Evolutionary conservation across 352 stramenopile genomes (phyloP), one percentile per base, ranked within the genome.

Genomic region (Phytophthora agathidicida): DNA sequence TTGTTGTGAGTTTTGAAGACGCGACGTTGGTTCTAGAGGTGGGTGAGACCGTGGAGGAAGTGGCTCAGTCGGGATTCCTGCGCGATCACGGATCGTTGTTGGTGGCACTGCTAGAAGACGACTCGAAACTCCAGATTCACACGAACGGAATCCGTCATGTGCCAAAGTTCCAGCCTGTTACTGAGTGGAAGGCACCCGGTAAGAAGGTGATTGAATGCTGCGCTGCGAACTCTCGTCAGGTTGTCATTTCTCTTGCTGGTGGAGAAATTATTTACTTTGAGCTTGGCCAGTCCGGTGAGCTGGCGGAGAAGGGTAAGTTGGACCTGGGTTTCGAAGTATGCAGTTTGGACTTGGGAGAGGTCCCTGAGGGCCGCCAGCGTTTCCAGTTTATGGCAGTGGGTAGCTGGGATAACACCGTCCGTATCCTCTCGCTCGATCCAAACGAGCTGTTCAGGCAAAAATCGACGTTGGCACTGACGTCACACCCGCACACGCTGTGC

Each of bases 1-100:
- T 99, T 67, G 94, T 99, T 11, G 97, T 99, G n/a, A 99, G 92
- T 41, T 99, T 99, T 77, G 95, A 97, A 59, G 98, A 99, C 65
- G 96, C 96, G 32, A 99, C 97, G 14, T 85, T 99, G 22, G 97
- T 99, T 11, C 77, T 99, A 7, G 87, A 92, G 49, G 94, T 99
- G 33, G 97, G 96, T 13, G 97, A 99, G 28, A 98, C 88, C 2
- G 97, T 99, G 0, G 97, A 99, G 74, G 96, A 99, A 77, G 96
- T 99, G 19, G 94, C 88, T 19, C 92, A 98, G 44, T 96, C 86
- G 6, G 96, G 96, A 11, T 99, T 99, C 62, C 57, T 98, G 20
- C 92, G 88, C 11, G 96, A 98, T 49, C 87, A 96, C 31, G 92
- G 90, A 4, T 99, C 98, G 5, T 83, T 99, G 28, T 78, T 98